Evolutionary conservation across 257 asterid species (phyloP).

Genomic region (Linaria vulgaris): DNA sequence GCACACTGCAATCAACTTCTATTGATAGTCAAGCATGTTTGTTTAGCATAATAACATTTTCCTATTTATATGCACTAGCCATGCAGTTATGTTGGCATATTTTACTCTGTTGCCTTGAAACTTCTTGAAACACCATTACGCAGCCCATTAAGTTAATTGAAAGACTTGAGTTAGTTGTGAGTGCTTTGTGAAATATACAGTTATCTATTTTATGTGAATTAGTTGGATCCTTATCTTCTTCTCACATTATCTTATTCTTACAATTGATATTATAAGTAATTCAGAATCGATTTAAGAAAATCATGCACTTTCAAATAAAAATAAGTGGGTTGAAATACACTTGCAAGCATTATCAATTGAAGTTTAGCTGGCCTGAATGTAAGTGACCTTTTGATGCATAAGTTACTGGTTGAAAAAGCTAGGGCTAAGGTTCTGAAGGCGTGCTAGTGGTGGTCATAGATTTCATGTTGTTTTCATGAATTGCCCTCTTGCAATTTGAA

Average conservation of each 20-base stretch:
- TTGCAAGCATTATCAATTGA: conserved; percentile 18
- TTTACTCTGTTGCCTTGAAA: conserved; percentile 11
- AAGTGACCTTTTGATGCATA: conserved; percentile 11
- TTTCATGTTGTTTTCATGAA: conserved; percentile 14
- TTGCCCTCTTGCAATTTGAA: conserved; percentile 17
- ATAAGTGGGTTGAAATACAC: conserved; percentile 13
- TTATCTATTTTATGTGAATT: conserved; percentile 4
- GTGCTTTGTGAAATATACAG: neutral
- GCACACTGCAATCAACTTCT: neutral
- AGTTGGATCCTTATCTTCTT: conserved; percentile 11
- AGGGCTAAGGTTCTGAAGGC: conserved; percentile 7
- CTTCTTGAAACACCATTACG: conserved; percentile 22
- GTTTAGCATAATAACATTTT: neutral
- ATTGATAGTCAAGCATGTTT: conserved; percentile 18
- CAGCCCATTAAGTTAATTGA: conserved; percentile 15
- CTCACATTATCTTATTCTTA: conserved; percentile 2
- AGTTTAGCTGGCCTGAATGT: conserved; percentile 21
- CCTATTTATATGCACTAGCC: conserved; percentile 12
- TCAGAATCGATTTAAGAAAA: neutral
- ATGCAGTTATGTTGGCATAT: conserved; percentile 3
- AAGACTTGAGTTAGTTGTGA: neutral
- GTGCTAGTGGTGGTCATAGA: conserved; percentile 15
- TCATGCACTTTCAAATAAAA: conserved; percentile 2
- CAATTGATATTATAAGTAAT: conserved; percentile 6
- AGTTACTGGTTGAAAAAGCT: conserved; percentile 29